Conservation (phyloP, 306 rosid species). For the Quercus suber region DNA sequence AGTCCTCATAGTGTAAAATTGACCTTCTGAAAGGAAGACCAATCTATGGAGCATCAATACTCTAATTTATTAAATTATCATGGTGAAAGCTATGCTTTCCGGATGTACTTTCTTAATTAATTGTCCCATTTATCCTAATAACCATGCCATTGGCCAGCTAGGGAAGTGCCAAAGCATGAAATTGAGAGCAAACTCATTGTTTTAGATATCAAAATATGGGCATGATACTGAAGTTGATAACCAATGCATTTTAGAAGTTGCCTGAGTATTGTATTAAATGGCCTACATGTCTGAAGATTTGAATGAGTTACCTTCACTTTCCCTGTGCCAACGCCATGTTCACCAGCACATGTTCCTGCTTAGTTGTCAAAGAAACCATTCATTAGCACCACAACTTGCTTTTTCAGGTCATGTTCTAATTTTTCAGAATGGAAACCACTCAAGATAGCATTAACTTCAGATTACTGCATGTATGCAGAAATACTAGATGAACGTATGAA, state of each 20-base stretch:
- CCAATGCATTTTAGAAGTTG: conserved; percentile 12
- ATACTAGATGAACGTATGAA: background rate
- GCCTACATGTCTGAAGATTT: background rate
- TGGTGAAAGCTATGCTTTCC: background rate
- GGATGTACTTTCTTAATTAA: background rate
- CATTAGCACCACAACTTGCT: conserved; percentile 21
- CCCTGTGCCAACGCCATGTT: conserved; percentile 97
- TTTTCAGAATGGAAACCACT: background rate
- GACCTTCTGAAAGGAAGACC: background rate
- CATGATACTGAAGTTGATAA: conserved; percentile 10
- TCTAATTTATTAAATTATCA: background rate
- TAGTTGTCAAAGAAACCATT: conserved; percentile 21
- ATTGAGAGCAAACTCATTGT: background rate
- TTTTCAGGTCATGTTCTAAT: background rate
- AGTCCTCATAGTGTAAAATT: background rate
- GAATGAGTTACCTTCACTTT: conserved; percentile 74
- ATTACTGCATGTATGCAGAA: background rate
- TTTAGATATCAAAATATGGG: conserved; percentile 4
- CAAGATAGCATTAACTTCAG: background rate
- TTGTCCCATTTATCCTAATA: background rate
- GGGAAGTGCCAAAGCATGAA: conserved; percentile 11
- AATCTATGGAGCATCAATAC: background rate
- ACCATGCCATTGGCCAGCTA: conserved; percentile 11
- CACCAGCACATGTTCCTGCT: conserved; percentile 94
- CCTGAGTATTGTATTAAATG: background rate